Percentiles rank a stretch among this genome's conserved stretches.
These are phyloP conservation scores for Pseudofabraea citricarpa DNA, from an alignment of 2,329 filamentous ascomycete genomes.

Conservation along the genomic window DNA sequence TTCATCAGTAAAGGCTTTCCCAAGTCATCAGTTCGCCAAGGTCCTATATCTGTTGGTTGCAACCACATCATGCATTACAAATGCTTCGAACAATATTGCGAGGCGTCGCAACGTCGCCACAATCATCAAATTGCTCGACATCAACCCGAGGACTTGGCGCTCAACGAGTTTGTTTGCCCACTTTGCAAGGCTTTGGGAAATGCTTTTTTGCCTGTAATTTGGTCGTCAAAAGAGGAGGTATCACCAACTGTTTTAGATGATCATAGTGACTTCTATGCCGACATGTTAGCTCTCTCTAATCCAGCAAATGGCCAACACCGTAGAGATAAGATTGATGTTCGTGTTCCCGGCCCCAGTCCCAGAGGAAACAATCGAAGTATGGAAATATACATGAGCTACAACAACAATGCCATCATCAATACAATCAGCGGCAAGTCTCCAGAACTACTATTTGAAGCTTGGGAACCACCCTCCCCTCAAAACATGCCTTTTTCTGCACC, in stretches of 20 bases:
- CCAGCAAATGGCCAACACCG: slow-evolving; percentile 49
- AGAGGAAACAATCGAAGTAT: slow-evolving; percentile 7
- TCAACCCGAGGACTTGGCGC: slow-evolving; percentile 75
- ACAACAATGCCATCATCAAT: slow-evolving; percentile 17
- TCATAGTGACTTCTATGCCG: no score
- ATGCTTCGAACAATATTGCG: slow-evolving; percentile 89
- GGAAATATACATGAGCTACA: slow-evolving; percentile 20
- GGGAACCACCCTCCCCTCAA: slow-evolving; percentile 21
- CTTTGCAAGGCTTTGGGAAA: slow-evolving; percentile 96
- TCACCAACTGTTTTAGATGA: no score
- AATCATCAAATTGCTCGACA: slow-evolving; percentile 89
- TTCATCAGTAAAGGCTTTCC: slow-evolving; percentile 88
- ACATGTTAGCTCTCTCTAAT: slow-evolving; percentile 55
- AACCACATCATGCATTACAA: slow-evolving; percentile 98
- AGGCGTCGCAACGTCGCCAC: slow-evolving; percentile 79
- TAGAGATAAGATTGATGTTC: background rate
- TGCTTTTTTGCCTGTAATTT: slow-evolving; percentile 88
- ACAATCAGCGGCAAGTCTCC: slow-evolving; percentile 19
- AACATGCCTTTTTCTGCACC: background rate
- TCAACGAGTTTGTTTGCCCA: slow-evolving; percentile 92
- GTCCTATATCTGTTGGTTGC: slow-evolving; percentile 84
- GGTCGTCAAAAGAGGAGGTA: slow-evolving; percentile 85
- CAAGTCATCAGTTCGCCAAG: slow-evolving; percentile 57
- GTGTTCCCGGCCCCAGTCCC: slow-evolving; percentile 5
- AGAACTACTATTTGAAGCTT: slow-evolving; percentile 24